phyloP scores from a whole-genome alignment of 2,329 filamentous ascomycete species.

The Neopestalotiopsis clavispora region DNA sequence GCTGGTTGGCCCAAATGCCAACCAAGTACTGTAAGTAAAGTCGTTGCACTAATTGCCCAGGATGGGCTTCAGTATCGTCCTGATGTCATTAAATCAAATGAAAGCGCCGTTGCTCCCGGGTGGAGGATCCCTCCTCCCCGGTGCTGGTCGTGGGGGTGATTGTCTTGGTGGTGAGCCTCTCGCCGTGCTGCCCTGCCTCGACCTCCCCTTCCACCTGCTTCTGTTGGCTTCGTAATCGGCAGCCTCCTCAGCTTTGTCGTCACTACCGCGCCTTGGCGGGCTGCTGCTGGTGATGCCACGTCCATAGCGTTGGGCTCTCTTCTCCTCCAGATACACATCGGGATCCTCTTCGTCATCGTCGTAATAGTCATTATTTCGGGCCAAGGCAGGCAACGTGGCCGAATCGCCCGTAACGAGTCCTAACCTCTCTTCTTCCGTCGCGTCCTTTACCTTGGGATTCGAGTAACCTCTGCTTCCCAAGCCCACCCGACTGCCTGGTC shows the following conservation, averaged over 20 bases:
- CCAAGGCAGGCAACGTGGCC: slow-evolving; percentile 39
- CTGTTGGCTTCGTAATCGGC: slow-evolving; percentile 32
- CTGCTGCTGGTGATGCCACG: slow-evolving; percentile 45
- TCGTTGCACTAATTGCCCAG: background rate
- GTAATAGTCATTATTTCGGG: slow-evolving; percentile 40
- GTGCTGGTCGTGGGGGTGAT: slow-evolving; percentile 23
- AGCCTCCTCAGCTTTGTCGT: slow-evolving; percentile 33
- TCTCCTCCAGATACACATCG: slow-evolving; percentile 36
- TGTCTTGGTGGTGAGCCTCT: slow-evolving; percentile 28
- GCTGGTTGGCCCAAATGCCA: background rate
- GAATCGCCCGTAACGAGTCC: slow-evolving; percentile 81
- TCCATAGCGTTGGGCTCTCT: slow-evolving; percentile 40
- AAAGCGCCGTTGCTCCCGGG: slow-evolving; percentile 24
- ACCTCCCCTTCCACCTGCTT: slow-evolving; percentile 32
- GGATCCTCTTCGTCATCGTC: slow-evolving; percentile 38
- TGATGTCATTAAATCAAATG: slow-evolving; percentile 10
- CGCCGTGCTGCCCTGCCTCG: slow-evolving; percentile 25
- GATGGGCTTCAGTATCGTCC: background rate
- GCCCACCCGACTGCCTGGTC: slow-evolving; percentile 37
- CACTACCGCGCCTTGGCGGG: slow-evolving; percentile 37
- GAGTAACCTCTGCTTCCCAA: slow-evolving; percentile 46
- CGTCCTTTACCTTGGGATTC: slow-evolving; percentile 50
- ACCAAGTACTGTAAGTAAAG: background rate
- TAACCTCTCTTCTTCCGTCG: slow-evolving; percentile 81
- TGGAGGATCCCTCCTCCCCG: slow-evolving; percentile 10